Evolutionary conservation across 371 early-diverging fungal species (phyloP).

Genomic region (Circinella umbellata): DNA sequence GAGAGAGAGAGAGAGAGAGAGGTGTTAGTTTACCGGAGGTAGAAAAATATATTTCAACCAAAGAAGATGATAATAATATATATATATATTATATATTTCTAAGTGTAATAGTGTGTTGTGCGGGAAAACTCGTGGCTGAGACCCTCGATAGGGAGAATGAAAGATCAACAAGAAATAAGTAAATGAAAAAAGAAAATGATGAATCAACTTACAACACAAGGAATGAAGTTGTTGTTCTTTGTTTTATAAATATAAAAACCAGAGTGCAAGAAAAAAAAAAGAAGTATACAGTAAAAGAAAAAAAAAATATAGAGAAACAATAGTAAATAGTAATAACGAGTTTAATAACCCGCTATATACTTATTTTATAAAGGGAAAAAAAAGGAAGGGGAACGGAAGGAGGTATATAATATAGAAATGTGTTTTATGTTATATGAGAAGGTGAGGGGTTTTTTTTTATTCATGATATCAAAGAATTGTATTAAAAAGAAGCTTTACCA

Average conservation of each 20-base stretch:
- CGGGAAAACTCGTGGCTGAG: conserved; percentile 17
- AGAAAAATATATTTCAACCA: background rate
- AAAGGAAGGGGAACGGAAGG: background rate
- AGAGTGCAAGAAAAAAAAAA: background rate
- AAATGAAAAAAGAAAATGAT: background rate
- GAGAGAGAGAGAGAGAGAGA: conserved; percentile 1
- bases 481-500: background rate
- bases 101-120: background rate
- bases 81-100: too few species aligned
- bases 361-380: background rate
- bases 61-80: background rate
- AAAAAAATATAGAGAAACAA: background rate
- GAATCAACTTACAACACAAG: background rate
- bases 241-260: background rate
- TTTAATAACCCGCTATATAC: too few species aligned
- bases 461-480: too few species aligned
- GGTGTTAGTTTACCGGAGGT: background rate
- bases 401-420: too few species aligned
- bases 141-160: conserved; percentile 5
- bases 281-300: background rate
- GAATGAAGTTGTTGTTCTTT: background rate
- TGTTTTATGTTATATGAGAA: too few species aligned
- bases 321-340: too few species aligned
- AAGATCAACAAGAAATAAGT: background rate
- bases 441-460: background rate